These are phyloP conservation scores for Ascochyta koolunga DNA, from an alignment of 2,329 filamentous ascomycete genomes.

Conservation along the genomic window DNA sequence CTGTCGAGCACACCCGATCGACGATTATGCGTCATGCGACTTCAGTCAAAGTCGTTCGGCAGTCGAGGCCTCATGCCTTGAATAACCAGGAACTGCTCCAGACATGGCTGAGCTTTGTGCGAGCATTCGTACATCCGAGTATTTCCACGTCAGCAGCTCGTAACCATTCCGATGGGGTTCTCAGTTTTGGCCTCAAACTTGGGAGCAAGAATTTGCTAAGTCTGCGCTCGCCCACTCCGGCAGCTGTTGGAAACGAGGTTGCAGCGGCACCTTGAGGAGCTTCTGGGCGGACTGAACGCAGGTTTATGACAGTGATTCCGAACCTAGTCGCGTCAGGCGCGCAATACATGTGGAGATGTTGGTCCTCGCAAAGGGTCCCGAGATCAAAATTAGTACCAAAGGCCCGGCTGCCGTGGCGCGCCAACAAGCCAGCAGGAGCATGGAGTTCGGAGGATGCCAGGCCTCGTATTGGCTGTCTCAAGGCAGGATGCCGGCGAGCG, in stretches of 20 bases:
- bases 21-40: background rate
- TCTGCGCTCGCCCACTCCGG: background rate
- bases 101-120: background rate
- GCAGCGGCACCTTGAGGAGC: background rate
- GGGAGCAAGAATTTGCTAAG: background rate
- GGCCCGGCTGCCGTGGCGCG: slow-evolving; percentile 1
- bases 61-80: background rate
- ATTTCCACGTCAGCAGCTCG: background rate
- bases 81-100: background rate
- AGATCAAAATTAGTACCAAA: background rate
- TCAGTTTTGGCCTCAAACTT: background rate
- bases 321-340: slow-evolving; percentile 1
- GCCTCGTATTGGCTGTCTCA: slow-evolving; percentile 11
- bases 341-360: slow-evolving; percentile 8
- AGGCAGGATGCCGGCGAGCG: background rate
- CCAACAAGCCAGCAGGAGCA: slow-evolving; percentile 2
- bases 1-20: background rate
- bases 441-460: background rate
- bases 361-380: background rate
- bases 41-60: background rate
- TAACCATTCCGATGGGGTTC: background rate
- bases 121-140: background rate
- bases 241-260: background rate
- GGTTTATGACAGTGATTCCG: background rate
- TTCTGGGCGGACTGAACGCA: background rate